phyloP scores from a whole-genome alignment of 352 stramenopile species.

The Globisporangium uncinulatum region DNA sequence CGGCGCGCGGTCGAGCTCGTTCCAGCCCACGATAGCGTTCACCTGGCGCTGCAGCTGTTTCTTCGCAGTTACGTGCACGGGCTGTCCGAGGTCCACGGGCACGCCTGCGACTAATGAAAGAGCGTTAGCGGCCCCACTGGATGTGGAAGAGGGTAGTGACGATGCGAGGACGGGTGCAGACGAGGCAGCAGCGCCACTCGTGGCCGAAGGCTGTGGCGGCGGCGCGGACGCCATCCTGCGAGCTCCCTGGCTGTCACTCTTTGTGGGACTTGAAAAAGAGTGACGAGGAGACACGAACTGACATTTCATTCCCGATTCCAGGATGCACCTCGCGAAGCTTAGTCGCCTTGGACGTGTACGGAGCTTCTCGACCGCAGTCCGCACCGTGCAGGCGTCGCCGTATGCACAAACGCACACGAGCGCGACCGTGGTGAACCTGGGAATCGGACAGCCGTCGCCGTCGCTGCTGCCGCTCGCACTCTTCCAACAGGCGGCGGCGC shows the following conservation, averaged over 20 bases:
- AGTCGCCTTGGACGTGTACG: too few relatives aligned
- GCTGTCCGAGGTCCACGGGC: conserved; percentile 57
- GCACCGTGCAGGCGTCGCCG: conserved; percentile 47
- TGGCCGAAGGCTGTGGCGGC: neutral
- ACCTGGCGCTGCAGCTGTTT: conserved; percentile 81
- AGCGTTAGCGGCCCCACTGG: too few relatives aligned
- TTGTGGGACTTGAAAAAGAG: too few relatives aligned
- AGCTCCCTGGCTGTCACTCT: too few relatives aligned
- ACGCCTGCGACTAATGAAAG: conserved; percentile 40
- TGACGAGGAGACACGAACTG: too few relatives aligned
- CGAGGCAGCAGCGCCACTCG: neutral
- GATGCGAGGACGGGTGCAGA: too few relatives aligned
- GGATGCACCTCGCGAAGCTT: neutral
- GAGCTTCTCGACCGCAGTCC: conserved; percentile 7
- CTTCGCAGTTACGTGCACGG: conserved; percentile 62
- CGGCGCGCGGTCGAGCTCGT: conserved; percentile 63
- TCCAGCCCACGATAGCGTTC: conserved; percentile 79
- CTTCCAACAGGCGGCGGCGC: conserved; percentile 39
- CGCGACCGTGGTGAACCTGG: conserved; percentile 74
- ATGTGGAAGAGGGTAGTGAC: too few relatives aligned
- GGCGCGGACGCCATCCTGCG: neutral
- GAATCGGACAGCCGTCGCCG: conserved; percentile 72
- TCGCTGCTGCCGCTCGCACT: conserved; percentile 69
- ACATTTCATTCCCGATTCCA: too few relatives aligned
- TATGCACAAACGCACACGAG: conserved; percentile 66